Conservation (phyloP, 257 asterid species). For the Sherardia arvensis region DNA sequence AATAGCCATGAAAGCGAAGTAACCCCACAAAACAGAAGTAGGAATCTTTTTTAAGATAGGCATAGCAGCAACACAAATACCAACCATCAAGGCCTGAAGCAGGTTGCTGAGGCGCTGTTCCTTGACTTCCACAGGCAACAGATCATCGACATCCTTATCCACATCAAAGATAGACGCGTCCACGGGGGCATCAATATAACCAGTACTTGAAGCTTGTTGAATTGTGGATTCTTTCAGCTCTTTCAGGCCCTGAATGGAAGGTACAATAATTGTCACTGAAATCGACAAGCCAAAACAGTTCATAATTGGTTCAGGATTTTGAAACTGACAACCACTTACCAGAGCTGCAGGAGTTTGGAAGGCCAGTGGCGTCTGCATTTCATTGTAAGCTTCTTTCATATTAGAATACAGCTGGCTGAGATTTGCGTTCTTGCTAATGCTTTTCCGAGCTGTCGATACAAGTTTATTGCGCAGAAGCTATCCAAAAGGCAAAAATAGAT, state of each 20-base stretch:
- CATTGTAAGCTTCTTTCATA: slow-evolving; percentile 77
- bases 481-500: slow-evolving; percentile 9
- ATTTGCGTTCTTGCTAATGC: slow-evolving; percentile 56
- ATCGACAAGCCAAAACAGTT: not conserved
- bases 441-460: slow-evolving; percentile 62
- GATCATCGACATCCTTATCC: slow-evolving; percentile 84
- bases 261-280: not conserved
- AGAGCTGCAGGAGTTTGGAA: slow-evolving; percentile 65
- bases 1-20: slow-evolving; percentile 98
- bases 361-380: slow-evolving; percentile 91
- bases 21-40: slow-evolving; percentile 94
- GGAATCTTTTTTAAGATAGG: slow-evolving; percentile 85
- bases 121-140: slow-evolving; percentile 86
- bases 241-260: slow-evolving; percentile 54
- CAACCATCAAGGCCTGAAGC: slow-evolving; percentile 82
- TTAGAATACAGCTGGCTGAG: slow-evolving; percentile 66
- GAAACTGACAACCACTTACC: slow-evolving; percentile 26
- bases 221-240: slow-evolving; percentile 80
- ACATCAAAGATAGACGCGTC: slow-evolving; percentile 72
- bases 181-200: slow-evolving; percentile 77
- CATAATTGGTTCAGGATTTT: not conserved
- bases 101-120: slow-evolving; percentile 95
- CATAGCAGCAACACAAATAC: slow-evolving; percentile 82
- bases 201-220: slow-evolving; percentile 59
- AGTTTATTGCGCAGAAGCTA: slow-evolving; percentile 92